Conservation (phyloP, 2,329 filamentous ascomycete species). For the Aspergillus ochraceus region DNA sequence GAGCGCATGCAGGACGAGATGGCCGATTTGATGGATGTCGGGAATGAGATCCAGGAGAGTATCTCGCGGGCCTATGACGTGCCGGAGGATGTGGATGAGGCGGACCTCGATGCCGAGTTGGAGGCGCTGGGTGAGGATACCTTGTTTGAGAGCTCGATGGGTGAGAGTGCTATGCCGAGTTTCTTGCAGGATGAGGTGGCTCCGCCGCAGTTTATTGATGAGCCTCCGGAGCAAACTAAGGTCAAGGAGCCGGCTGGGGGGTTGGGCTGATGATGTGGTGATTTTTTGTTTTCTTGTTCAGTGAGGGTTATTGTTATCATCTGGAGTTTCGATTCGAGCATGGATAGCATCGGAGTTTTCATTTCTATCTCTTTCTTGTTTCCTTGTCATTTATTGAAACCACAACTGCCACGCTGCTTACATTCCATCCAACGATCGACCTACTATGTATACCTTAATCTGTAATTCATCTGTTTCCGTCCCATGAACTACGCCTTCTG, state of each 20-base stretch:
- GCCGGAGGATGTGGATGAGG: constrained; percentile 95
- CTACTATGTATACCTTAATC: background rate
- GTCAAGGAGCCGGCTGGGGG: constrained; percentile 74
- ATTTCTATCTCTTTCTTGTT: constrained; percentile 3
- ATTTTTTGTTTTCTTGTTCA: background rate
- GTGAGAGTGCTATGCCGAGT: constrained; percentile 67
- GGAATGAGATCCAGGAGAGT: constrained; percentile 97
- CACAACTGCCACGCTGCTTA: background rate
- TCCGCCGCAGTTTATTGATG: constrained; percentile 86
- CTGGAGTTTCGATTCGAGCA: constrained; percentile 11
- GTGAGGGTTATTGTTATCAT: background rate
- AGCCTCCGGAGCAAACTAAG: constrained; percentile 74
- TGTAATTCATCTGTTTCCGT: background rate
- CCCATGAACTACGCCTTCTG: background rate
- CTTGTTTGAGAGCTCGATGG: constrained; percentile 73
- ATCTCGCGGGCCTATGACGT: constrained; percentile 89
- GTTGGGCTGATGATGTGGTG: constrained; percentile 23
- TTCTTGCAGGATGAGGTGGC: constrained; percentile 87
- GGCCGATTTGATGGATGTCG: constrained; percentile 95
- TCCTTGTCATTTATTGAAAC: background rate
- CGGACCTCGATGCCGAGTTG: constrained; percentile 91
- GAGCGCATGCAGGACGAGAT: constrained; percentile 98
- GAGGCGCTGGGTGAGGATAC: constrained; percentile 92
- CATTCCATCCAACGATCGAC: background rate
- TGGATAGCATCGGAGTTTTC: constrained; percentile 20